Percentiles rank a stretch among this genome's conserved stretches.
phyloP scores from a whole-genome alignment of 768 basidiomycete species.

The Tulasnella sp. region DNA sequence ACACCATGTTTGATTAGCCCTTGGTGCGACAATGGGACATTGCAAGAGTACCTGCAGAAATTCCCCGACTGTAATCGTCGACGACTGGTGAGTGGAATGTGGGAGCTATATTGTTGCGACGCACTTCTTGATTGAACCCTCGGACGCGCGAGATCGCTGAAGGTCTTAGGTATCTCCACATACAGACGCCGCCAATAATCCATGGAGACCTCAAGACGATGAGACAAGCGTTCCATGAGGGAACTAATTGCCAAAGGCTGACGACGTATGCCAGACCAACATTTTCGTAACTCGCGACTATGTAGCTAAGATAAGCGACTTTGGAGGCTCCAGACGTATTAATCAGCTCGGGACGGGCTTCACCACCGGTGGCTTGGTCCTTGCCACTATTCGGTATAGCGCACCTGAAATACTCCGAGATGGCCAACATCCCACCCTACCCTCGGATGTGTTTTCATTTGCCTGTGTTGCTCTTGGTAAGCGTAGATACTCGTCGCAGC shows the following conservation, averaged over 20 bases:
- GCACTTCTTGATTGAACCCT: slow-evolving; percentile 17
- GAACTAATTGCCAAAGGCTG: not conserved
- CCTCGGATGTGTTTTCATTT: too few relatives aligned
- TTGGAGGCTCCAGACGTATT: not conserved
- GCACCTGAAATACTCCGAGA: not conserved
- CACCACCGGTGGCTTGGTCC: not conserved
- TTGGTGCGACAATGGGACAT: slow-evolving; percentile 55
- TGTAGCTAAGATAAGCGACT: not conserved
- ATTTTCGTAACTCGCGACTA: not conserved
- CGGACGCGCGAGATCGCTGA: not conserved
- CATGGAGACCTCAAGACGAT: slow-evolving; percentile 31
- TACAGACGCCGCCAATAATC: slow-evolving; percentile 18
- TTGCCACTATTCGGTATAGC: not conserved
- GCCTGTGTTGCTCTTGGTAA: too few relatives aligned
- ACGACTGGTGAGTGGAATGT: slow-evolving; percentile 41
- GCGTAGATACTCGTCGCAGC: too few relatives aligned
- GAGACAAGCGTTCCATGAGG: not conserved
- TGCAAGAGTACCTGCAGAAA: slow-evolving; percentile 48
- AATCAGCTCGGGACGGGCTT: not conserved
- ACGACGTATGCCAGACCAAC: not conserved
- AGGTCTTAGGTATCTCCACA: not conserved
- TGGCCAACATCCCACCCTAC: not conserved
- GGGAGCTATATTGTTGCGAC: not conserved
- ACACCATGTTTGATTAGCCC: slow-evolving; percentile 52
- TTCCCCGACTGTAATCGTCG: slow-evolving; percentile 46